These are phyloP conservation scores for Ambrosiella cleistominuta DNA, from an alignment of 2,329 filamentous ascomycete genomes.

Conservation along the genomic window DNA sequence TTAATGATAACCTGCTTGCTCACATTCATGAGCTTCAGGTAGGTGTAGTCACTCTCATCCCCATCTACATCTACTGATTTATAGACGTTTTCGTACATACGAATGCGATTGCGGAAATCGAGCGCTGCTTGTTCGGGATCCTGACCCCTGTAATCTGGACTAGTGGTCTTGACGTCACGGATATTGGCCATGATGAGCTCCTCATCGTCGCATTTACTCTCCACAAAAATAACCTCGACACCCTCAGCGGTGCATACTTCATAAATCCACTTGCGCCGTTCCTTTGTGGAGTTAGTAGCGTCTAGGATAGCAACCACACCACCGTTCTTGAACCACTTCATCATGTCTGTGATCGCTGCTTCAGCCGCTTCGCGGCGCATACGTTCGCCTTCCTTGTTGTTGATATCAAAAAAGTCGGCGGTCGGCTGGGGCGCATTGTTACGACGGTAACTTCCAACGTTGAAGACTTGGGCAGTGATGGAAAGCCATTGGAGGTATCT, in stretches of 20 bases:
- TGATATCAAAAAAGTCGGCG: conserved; percentile 87
- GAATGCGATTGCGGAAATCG: conserved; percentile 86
- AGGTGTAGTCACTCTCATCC: conserved; percentile 75
- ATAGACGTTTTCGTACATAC: conserved; percentile 95
- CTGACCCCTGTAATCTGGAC: conserved; percentile 83
- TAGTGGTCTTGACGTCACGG: conserved; percentile 89
- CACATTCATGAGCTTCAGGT: conserved; percentile 94
- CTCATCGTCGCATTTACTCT: conserved; percentile 93
- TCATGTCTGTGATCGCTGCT: conserved; percentile 83
- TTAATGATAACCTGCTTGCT: conserved; percentile 97
- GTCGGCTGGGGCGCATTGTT: conserved; percentile 75
- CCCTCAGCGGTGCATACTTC: conserved; percentile 57
- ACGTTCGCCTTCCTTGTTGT: conserved; percentile 78
- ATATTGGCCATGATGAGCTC: conserved; percentile 97
- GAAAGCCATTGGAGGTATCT: conserved; percentile 95
- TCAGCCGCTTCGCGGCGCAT: conserved; percentile 77
- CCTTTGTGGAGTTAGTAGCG: conserved; percentile 90
- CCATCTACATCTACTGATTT: conserved; percentile 68
- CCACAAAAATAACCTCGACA: conserved; percentile 86
- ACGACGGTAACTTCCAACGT: conserved; percentile 89
- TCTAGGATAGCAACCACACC: conserved; percentile 88
- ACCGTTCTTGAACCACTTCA: conserved; percentile 66
- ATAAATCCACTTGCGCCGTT: conserved; percentile 76
- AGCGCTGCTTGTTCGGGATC: conserved; percentile 80
- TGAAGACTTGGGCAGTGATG: conserved; percentile 86